A percentile compares a stretch with the other conserved stretches of the same genome.
Conservation (phyloP, 2,329 filamentous ascomycete genomes). For the Bertia moriformis region DNA sequence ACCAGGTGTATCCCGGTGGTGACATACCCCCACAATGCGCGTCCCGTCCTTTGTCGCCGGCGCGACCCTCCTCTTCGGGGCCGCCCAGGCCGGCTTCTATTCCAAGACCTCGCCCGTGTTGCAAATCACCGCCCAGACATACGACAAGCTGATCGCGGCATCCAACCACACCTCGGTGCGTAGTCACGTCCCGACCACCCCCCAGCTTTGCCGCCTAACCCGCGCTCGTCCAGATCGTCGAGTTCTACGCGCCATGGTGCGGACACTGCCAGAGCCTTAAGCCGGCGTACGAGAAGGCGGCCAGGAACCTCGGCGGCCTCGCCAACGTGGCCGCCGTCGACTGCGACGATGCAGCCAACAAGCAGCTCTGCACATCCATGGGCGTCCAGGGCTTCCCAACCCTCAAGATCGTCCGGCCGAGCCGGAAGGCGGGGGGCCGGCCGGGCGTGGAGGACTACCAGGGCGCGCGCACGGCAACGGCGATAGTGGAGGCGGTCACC, state of each 20-base stretch:
- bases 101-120: conserved; percentile 75
- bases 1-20: too few relatives aligned
- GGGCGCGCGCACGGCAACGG: conserved; percentile 68
- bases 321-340: conserved; percentile 90
- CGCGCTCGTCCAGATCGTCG: conserved; percentile 33
- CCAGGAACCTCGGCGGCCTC: conserved; percentile 74
- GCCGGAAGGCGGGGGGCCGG: conserved; percentile 62
- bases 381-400: conserved; percentile 91
- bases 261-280: conserved; percentile 94
- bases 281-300: conserved; percentile 87
- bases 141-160: conserved; percentile 67
- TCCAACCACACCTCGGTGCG: conserved; percentile 85
- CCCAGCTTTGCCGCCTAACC: background rate
- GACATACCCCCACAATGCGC: conserved; percentile 43
- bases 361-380: conserved; percentile 69
- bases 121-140: conserved; percentile 65
- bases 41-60: conserved; percentile 35
- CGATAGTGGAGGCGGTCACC: conserved; percentile 71
- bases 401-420: conserved; percentile 70
- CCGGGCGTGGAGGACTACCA: conserved; percentile 84
- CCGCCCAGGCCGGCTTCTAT: conserved; percentile 62
- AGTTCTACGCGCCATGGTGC: conserved; percentile 97
- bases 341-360: conserved; percentile 89
- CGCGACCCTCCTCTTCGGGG: conserved; percentile 46
- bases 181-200: conserved; percentile 3